Percentiles rank a stretch among this genome's conserved stretches.
These are phyloP conservation scores for Hypoxylon sp. DNA, from an alignment of 2,329 filamentous ascomycete species.

Conservation along the genomic window DNA sequence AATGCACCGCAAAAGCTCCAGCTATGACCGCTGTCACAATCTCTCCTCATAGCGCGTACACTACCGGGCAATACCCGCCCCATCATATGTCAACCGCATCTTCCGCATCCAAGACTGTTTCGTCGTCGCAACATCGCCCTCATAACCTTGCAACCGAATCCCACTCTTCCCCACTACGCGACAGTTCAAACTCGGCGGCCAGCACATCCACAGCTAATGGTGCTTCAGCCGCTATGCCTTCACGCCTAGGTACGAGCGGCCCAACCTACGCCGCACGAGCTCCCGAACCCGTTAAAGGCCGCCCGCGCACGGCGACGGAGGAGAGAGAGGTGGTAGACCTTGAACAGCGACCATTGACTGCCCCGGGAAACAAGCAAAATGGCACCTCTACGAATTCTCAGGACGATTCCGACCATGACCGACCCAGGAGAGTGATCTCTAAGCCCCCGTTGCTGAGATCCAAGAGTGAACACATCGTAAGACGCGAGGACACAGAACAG, in stretches of 20 bases:
- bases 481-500: slow-evolving; percentile 56
- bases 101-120: slow-evolving; percentile 32
- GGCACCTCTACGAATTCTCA: slow-evolving; percentile 45
- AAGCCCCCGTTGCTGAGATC: slow-evolving; percentile 68
- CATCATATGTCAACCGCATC: slow-evolving; percentile 37
- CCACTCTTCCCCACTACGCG: slow-evolving; percentile 28
- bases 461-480: slow-evolving; percentile 67
- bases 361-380: slow-evolving; percentile 58
- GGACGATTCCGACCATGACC: slow-evolving; percentile 53
- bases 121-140: slow-evolving; percentile 13
- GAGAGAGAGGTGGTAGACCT: slow-evolving; percentile 44
- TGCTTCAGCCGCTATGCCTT: slow-evolving; percentile 42
- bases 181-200: slow-evolving; percentile 16
- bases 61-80: slow-evolving; percentile 38
- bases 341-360: slow-evolving; percentile 60
- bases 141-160: slow-evolving; percentile 20
- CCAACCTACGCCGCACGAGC: slow-evolving; percentile 32
- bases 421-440: slow-evolving; percentile 55
- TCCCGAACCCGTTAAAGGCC: slow-evolving; percentile 37
- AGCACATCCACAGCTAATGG: slow-evolving; percentile 26
- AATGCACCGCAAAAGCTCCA: slow-evolving; percentile 35
- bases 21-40: slow-evolving; percentile 49
- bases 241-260: slow-evolving; percentile 39
- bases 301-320: slow-evolving; percentile 42
- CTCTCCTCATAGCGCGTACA: slow-evolving; percentile 45